Base-by-base conservation (phyloP, 164 flowering plant genomes). In the Pachysandra terminalis region DNA sequence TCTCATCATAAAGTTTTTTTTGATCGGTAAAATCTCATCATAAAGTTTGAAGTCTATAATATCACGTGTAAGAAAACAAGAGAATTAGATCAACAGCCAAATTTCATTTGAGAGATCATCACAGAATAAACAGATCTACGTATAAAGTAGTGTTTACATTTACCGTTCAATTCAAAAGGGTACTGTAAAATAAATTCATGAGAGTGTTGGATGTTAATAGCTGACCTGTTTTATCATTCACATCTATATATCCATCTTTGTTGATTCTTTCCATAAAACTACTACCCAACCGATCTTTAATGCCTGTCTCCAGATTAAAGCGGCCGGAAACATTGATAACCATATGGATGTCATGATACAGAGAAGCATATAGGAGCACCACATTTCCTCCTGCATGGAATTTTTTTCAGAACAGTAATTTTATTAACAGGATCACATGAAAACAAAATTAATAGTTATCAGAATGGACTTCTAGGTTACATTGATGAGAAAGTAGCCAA, bases 291-390 rank as follows among this genome's bases (percentile, higher is more conserved):
- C 85, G 91, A 65, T 80, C 84, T 71, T 82, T 90, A 57, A 88
- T 84, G 65, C 93, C 91, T 73, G 75, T 77, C 59, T 71, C 77
- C 64, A 90, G 76, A 79, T 84, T 17, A 73, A 84, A 90, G 13
- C 91, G 90, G 40, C 91, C 91, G 70, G 91, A 81, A 57, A 90
- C 76, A 54, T 86, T 90, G 32, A 88, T 75, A 37, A 85, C 78
- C 6, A 45, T 75, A 40, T 23, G 56, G 21, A 86, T 78, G 64
- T 86, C 91, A 40, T 69, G 73, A 67, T 82, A 84, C 74, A 61
- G 81, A 17, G 96, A 83, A 58, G 91, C 90, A 79, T 86, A 90
- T 22, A 86, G 65, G 21, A 90, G 84, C 70, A 83, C 93, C 64
- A 78, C 91, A 78, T 86, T 85, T 55, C 91, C 96, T 51, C 96